These are phyloP conservation scores for Hemisphaericaspora xylanilytica DNA, from an alignment of 1,139 yeast species.

Conservation along the genomic window DNA sequence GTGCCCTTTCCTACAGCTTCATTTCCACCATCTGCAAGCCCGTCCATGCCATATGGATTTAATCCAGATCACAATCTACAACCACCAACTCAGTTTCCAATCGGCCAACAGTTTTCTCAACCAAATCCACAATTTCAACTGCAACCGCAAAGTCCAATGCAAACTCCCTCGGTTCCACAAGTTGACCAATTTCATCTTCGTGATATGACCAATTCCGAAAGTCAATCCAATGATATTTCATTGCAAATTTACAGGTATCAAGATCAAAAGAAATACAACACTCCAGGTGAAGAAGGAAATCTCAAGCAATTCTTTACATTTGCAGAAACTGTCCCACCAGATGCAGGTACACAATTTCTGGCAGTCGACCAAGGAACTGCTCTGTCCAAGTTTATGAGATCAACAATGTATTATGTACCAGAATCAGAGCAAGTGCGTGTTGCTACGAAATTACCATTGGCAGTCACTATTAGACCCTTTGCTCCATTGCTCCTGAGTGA, in stretches of 20 bases:
- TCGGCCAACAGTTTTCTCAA: constrained; percentile 2
- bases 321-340: constrained; percentile 77
- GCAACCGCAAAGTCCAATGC: constrained; percentile 2
- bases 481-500: constrained; percentile 55
- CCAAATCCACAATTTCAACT: constrained; percentile 2
- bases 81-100: constrained; percentile 4
- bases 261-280: constrained; percentile 49
- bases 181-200: constrained; percentile 11
- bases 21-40: background rate
- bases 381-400: constrained; percentile 73
- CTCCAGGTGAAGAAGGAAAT: constrained; percentile 24
- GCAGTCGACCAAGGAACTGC: constrained; percentile 83
- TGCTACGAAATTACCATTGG: constrained; percentile 76
- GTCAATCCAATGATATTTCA: constrained; percentile 30
- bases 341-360: constrained; percentile 69
- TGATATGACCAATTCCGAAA: constrained; percentile 7
- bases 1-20: background rate
- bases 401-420: constrained; percentile 85
- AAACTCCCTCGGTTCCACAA: constrained; percentile 4
- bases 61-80: background rate
- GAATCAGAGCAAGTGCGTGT: constrained; percentile 66
- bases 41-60: constrained; percentile 1
- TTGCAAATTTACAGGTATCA: constrained; percentile 55
- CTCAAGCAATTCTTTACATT: constrained; percentile 61
- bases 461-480: constrained; percentile 80